These are phyloP conservation scores for Halteria grandinella DNA, from an alignment of 73 alveolate genomes.

Conservation along the genomic window DNA sequence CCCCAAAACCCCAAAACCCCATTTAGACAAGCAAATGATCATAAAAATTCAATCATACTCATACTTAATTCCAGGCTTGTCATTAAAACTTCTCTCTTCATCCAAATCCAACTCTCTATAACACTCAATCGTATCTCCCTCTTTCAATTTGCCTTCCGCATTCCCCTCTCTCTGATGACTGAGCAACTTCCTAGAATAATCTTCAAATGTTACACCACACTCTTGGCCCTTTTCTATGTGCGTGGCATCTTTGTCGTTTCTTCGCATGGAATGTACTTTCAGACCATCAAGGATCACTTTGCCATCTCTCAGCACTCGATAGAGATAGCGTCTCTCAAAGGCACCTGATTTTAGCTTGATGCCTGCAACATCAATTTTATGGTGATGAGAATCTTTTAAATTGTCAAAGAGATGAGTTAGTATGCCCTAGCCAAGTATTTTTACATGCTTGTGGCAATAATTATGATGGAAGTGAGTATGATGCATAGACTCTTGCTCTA, in stretches of 20 bases:
- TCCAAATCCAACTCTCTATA: constrained; percentile 53
- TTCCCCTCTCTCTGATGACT: too few species aligned
- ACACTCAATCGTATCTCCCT: constrained; percentile 64
- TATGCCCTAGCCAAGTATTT: constrained; percentile 68
- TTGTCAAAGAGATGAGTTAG: constrained; percentile 63
- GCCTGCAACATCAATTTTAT: constrained; percentile 72
- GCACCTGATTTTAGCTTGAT: constrained; percentile 68
- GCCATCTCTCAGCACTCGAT: constrained; percentile 78
- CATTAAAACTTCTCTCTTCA: too few species aligned
- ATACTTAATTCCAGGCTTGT: too few species aligned
- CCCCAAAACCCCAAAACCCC: too few species aligned
- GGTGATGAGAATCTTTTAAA: constrained; percentile 1
- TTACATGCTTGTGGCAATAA: too few species aligned
- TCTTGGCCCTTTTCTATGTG: constrained; percentile 79
- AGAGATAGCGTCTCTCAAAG: constrained; percentile 53
- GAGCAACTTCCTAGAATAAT: too few species aligned
- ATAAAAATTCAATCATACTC: too few species aligned
- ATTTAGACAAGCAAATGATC: too few species aligned
- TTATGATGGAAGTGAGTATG: too few species aligned
- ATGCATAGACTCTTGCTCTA: constrained; percentile 12
- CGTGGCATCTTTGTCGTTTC: constrained; percentile 66
- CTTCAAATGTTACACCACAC: constrained; percentile 75
- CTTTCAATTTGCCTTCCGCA: constrained; percentile 42
- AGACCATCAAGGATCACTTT: constrained; percentile 58
- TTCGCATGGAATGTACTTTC: constrained; percentile 68